Percentiles rank a stretch among this genome's conserved stretches.
Conservation (phyloP, 768 basidiomycete genomes). For the Termitomyces heimii region DNA sequence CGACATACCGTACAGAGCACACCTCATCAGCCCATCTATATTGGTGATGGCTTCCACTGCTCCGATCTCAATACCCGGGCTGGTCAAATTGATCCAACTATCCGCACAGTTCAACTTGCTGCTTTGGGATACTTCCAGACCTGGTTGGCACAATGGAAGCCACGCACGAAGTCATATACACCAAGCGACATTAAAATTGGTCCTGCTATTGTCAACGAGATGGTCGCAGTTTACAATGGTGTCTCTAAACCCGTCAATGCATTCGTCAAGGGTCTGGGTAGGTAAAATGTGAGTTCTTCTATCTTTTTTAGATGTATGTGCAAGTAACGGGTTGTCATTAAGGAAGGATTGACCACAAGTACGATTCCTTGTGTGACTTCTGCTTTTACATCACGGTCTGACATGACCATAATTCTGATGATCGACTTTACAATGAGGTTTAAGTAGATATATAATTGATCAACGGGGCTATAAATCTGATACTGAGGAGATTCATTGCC, state of each 20-base stretch:
- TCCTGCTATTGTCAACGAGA: not conserved
- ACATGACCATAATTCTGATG: not conserved
- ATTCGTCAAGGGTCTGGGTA: conserved; percentile 24
- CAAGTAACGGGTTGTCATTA: not conserved
- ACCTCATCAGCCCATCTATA: conserved; percentile 46
- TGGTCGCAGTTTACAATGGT: not conserved
- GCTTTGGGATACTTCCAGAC: conserved; percentile 45
- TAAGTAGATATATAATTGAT: not conserved
- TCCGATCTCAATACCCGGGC: conserved; percentile 45
- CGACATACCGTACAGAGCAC: conserved; percentile 41
- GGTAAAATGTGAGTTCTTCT: not conserved
- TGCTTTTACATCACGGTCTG: not conserved
- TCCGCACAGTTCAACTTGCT: conserved; percentile 47
- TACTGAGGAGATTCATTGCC: not conserved
- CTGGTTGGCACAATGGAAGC: conserved; percentile 50
- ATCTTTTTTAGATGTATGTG: not conserved
- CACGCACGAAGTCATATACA: conserved; percentile 5
- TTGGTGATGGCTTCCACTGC: conserved; percentile 62
- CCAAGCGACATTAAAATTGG: not conserved
- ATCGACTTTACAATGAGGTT: not conserved
- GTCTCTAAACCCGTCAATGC: conserved; percentile 27
- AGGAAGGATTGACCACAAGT: not conserved
- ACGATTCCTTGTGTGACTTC: not conserved
- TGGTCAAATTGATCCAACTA: conserved; percentile 41
- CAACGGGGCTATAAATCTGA: not conserved